phyloP scores from a whole-genome alignment of 2,329 filamentous ascomycete genomes.

The Pochonia chlamydosporia region DNA sequence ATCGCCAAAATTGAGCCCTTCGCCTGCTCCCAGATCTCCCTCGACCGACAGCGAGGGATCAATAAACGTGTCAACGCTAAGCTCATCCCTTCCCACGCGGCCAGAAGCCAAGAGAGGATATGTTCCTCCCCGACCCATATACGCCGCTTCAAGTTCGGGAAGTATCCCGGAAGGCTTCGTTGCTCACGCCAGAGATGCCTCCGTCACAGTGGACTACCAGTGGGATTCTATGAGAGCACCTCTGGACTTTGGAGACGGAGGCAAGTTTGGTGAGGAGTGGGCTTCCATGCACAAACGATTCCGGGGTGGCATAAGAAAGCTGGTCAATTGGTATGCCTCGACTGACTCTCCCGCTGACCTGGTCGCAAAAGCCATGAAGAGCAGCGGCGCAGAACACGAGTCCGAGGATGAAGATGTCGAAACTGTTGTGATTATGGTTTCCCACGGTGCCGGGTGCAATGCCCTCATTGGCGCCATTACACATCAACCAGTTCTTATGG shows the following conservation, averaged over 20 bases:
- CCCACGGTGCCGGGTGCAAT: constrained; percentile 94
- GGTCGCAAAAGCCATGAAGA: constrained; percentile 34
- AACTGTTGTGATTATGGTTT: constrained; percentile 79
- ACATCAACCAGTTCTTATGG: constrained; percentile 83
- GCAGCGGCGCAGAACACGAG: constrained; percentile 23
- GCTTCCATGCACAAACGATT: constrained; percentile 91
- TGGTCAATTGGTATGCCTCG: constrained; percentile 77
- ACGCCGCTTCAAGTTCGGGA: constrained; percentile 73
- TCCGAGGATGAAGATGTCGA: constrained; percentile 60
- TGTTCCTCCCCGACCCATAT: constrained; percentile 70
- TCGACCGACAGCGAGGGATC: constrained; percentile 20
- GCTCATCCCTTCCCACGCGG: constrained; percentile 26
- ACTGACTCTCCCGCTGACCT: constrained; percentile 46
- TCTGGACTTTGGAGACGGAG: constrained; percentile 80
- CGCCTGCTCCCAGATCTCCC: constrained; percentile 13
- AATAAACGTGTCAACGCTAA: constrained; percentile 24
- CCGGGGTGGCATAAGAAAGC: constrained; percentile 66
- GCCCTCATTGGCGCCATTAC: constrained; percentile 89
- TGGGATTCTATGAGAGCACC: constrained; percentile 88
- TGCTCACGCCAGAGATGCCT: constrained; percentile 82
- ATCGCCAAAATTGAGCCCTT: constrained; percentile 22
- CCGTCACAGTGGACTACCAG: constrained; percentile 81
- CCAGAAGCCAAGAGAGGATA: constrained; percentile 46
- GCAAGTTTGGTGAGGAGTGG: constrained; percentile 90
- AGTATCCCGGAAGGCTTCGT: constrained; percentile 86